Evolutionary conservation across 2,329 filamentous ascomycete species (phyloP).

Genomic region (Curvularia lunata): DNA sequence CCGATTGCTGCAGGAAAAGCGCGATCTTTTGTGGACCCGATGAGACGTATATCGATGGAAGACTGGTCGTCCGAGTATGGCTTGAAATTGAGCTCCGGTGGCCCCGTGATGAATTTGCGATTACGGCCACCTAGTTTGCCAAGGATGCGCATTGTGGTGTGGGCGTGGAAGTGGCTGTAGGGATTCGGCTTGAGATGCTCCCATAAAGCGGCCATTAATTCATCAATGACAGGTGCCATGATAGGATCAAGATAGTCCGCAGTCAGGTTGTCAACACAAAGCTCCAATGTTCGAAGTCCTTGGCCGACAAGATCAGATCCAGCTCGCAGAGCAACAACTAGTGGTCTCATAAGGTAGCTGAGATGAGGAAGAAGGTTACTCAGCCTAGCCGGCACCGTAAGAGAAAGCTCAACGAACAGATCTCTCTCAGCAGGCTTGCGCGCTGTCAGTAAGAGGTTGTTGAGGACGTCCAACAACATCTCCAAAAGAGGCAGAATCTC

Average conservation of each 20-base stretch:
- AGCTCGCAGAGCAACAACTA: slow-evolving; percentile 92
- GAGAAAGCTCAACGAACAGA: slow-evolving; percentile 93
- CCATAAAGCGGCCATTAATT: slow-evolving; percentile 96
- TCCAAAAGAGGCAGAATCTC: slow-evolving; percentile 94
- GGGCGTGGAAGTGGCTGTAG: slow-evolving; percentile 96
- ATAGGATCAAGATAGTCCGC: slow-evolving; percentile 98
- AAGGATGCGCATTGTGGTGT: slow-evolving; percentile 96
- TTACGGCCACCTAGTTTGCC: slow-evolving; percentile 96
- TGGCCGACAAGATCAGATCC: slow-evolving; percentile 95
- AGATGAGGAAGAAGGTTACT: slow-evolving; percentile 95
- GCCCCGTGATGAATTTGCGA: slow-evolving; percentile 90
- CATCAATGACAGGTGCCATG: slow-evolving; percentile 98
- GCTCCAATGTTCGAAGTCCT: slow-evolving; percentile 87
- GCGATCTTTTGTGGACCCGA: slow-evolving; percentile 86
- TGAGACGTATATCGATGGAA: slow-evolving; percentile 86
- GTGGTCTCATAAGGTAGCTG: slow-evolving; percentile 93
- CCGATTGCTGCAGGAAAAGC: slow-evolving; percentile 87
- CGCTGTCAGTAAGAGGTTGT: slow-evolving; percentile 89
- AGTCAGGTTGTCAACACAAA: slow-evolving; percentile 97
- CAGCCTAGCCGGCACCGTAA: slow-evolving; percentile 91
- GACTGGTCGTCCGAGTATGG: slow-evolving; percentile 85
- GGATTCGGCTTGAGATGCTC: slow-evolving; percentile 92
- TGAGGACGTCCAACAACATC: slow-evolving; percentile 96
- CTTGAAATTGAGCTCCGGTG: slow-evolving; percentile 82
- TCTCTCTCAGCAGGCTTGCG: slow-evolving; percentile 90